phyloP scores from a whole-genome alignment of 2,329 filamentous ascomycete genomes.

The Metarhizium brunneum region DNA sequence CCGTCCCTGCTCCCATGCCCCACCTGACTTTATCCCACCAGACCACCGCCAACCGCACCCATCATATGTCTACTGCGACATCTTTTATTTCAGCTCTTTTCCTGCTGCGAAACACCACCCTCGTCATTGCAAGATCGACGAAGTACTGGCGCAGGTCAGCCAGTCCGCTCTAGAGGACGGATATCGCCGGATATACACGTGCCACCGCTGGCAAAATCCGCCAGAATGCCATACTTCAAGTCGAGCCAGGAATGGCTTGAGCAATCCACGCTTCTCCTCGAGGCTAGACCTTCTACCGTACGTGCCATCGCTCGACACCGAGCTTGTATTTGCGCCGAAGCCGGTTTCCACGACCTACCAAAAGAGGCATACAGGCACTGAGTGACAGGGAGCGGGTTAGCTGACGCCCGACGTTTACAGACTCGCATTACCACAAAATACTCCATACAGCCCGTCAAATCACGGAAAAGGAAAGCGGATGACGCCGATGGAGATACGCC shows the following conservation, averaged over 20 bases:
- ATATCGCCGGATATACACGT: not conserved
- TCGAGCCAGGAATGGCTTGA: slow-evolving; percentile 87
- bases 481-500: slow-evolving; percentile 8
- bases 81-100: not conserved
- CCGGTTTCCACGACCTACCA: too few species aligned
- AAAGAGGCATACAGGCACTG: too few species aligned
- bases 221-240: slow-evolving; percentile 68
- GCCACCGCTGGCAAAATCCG: not conserved
- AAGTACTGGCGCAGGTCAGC: too few species aligned
- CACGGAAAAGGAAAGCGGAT: slow-evolving; percentile 17
- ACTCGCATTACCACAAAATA: slow-evolving; percentile 91
- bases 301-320: slow-evolving; percentile 18
- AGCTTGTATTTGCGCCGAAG: not conserved
- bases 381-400: not conserved
- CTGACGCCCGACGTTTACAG: slow-evolving; percentile 34
- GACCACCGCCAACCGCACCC: not conserved
- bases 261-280: slow-evolving; percentile 74
- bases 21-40: not conserved
- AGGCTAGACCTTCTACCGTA: slow-evolving; percentile 80
- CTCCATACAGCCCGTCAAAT: slow-evolving; percentile 48
- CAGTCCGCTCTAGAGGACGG: not conserved
- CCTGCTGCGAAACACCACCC: not conserved
- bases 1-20: not conserved
- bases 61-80: not conserved
- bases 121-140: not conserved